These are phyloP conservation scores for Podaxis pistillaris DNA, from an alignment of 768 basidiomycete genomes.

Conservation along the genomic window DNA sequence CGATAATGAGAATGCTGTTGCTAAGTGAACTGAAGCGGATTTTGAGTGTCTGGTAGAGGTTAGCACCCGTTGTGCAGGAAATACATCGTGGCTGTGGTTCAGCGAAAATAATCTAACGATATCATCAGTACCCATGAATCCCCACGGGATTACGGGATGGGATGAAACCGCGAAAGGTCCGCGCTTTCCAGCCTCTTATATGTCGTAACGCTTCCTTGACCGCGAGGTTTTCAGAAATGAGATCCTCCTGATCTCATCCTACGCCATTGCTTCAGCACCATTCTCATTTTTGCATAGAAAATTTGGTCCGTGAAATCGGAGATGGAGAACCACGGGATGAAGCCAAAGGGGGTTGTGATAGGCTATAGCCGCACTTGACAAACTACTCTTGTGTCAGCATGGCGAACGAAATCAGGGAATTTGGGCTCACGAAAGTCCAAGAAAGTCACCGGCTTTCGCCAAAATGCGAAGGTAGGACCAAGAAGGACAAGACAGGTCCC, in stretches of 20 bases:
- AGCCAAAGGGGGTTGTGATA: conserved; percentile 43
- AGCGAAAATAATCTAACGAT: neutral
- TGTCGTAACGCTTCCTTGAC: conserved; percentile 33
- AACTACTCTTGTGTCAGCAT: neutral
- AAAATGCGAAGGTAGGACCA: no score
- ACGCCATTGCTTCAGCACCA: conserved; percentile 39
- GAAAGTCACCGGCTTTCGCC: no score
- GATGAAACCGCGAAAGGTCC: conserved; percentile 37
- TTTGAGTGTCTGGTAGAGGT: conserved; percentile 28
- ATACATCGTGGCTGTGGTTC: conserved; percentile 41
- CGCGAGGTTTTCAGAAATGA: conserved; percentile 42
- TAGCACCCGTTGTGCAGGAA: conserved; percentile 49
- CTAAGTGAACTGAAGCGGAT: conserved; percentile 1
- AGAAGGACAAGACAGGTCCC: no score
- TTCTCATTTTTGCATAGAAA: conserved; percentile 43
- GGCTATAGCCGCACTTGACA: conserved; percentile 38
- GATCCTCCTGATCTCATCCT: conserved; percentile 49
- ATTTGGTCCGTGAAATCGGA: conserved; percentile 48
- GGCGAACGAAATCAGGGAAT: neutral
- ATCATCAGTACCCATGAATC: neutral
- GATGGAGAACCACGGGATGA: conserved; percentile 42
- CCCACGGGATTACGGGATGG: neutral
- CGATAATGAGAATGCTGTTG: conserved; percentile 19
- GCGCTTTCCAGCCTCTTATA: conserved; percentile 48
- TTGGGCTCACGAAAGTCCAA: conserved; percentile 42